Evolutionary conservation across 768 basidiomycete species (phyloP).

Genomic region (Amanita muscaria): DNA sequence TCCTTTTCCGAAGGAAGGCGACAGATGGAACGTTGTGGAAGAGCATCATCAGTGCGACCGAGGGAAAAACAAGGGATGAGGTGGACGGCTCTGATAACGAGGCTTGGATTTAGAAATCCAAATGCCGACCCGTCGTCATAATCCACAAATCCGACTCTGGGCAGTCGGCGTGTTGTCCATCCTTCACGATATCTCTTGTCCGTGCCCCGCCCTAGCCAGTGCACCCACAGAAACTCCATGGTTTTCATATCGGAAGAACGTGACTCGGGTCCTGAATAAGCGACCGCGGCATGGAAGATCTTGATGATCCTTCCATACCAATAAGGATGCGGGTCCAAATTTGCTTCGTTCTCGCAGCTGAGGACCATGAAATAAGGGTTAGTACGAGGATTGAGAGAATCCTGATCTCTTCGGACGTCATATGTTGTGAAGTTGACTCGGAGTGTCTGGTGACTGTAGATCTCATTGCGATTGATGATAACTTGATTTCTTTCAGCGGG

Average conservation of each 20-base stretch:
- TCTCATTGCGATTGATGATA: conserved; percentile 11
- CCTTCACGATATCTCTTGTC: conserved; percentile 11
- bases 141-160: conserved; percentile 15
- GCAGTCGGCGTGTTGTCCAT: conserved; percentile 10
- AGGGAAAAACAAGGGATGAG: neutral
- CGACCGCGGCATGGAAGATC: conserved; percentile 23
- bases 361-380: conserved; percentile 11
- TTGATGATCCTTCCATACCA: conserved; percentile 25
- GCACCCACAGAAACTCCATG: too few species aligned
- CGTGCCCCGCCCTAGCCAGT: conserved; percentile 11
- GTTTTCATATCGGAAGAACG: neutral
- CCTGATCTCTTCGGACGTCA: conserved; percentile 30
- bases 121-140: neutral
- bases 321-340: conserved; percentile 16
- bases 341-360: neutral
- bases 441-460: conserved; percentile 22
- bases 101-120: neutral
- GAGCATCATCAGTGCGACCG: neutral
- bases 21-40: neutral
- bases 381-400: conserved; percentile 26
- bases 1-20: neutral
- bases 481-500: conserved; percentile 10
- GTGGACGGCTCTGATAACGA: neutral
- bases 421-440: conserved; percentile 34
- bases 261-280: neutral